Base-by-base conservation (phyloP, 1,284 basidiomycete genomes). In the Cryptococcus neoformans region DNA sequence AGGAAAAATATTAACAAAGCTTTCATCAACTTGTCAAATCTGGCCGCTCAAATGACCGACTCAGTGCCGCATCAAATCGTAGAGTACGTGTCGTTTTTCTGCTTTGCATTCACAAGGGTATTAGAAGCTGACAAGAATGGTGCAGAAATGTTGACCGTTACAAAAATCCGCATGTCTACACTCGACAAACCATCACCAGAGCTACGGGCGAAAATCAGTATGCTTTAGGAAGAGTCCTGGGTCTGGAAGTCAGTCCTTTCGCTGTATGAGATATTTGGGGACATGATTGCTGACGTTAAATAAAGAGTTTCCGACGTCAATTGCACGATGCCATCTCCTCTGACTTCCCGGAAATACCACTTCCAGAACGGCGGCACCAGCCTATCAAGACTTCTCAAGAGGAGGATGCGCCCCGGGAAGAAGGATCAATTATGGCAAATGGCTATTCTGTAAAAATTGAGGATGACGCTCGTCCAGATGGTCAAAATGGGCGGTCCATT, bases 161-260 rank as follows among this genome's bases (percentile, higher is more conserved):
- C 45, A 59, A 59, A 36, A 59, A 59, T 38, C 58, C 58, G 0
- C 58, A 59, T 51, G 36, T 70, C 64, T 54, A 56, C 28, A 59
- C 58, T 1, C 52, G 53, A n/a, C 55, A 55, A n/a, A 48, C 50
- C 9, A 53, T 59, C 28, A 59, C 58, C 3, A 46, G 72, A 34
- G 73, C 72, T 1, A 70, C 69, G 1, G 73, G 73, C 37, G 73
- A 75, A 62, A 76, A 74, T 51, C 74, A 76, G 54, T 73, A 75
- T 54, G 67, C 73, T 34, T 60, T 74, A 6, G 74, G 74, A 0
- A 57, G 74, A 17, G 62, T 72, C 8, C 50, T 74, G 2, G 74
- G 74, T 21, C 57, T 76, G 8, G 74, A 74, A 59, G 74, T 76
- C 28, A 61, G 35, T 69, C 66, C 16, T 41, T n/a, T 14, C 35